Base-by-base conservation (phyloP, 2,329 filamentous ascomycete genomes). In the Torrubiellomyces zombiae region DNA sequence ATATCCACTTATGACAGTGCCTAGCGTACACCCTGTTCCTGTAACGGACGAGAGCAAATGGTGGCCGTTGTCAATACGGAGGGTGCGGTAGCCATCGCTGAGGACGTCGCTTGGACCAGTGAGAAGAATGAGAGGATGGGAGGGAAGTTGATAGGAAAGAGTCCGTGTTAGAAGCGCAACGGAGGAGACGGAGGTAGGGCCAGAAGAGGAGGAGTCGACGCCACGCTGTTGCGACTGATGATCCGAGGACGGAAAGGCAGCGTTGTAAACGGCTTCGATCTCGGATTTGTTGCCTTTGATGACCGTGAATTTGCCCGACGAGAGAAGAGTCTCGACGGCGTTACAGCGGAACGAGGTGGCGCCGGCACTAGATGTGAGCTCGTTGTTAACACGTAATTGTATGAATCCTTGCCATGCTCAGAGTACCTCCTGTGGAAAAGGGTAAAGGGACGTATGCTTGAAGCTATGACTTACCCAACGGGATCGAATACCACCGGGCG, bases 261-360 rank as follows among this genome's bases (percentile, higher is more conserved):
- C 57, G 20, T 75, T 76, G 19, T 64, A 67, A 1, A 86, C 71
- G 3, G 78, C 73, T 23, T 66, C 60, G 32, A 95, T 83, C 49
- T 95, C 89, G 27, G 76, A 72, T 45, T 91, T 81, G 50, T 95
- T 95, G 24, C 86, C 86, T 47, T 95, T 95, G 51, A 95, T 85
- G 20, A 94, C 60, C 47, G 81, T 71, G 39, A 92, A 79, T 47
- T 80, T 80, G 19, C 82, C 83, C 3, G 59, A 63, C 0, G 66
- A 56, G 42, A 94, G 60, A 18, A 95, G 67, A 2, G 62, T 62
- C 30, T 70, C 68, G 15, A 86, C 69, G 0, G 82, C 78, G 2
- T 65, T 57, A 25, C 75, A 68, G 9, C 89, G 70, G 21, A 86
- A 60, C 6, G 63, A 43, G 0, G 83, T 94, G 0, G 86, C 86